Base-by-base conservation (phyloP, 805 yeast species). In the Jamesozyma rosinii region DNA sequence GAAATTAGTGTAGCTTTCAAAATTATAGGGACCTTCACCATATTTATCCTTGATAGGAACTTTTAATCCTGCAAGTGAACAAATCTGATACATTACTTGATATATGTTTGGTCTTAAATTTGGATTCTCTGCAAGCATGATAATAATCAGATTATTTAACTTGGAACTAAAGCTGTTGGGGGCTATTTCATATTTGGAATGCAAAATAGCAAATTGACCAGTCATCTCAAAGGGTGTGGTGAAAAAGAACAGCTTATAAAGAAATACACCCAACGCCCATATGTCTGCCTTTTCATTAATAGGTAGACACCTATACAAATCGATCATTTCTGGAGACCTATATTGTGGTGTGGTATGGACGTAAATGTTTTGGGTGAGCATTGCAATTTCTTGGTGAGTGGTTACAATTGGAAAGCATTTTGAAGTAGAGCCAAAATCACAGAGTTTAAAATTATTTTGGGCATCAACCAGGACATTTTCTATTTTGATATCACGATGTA, bases 291-390 rank as follows among this genome's bases (percentile, higher is more conserved):
- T 87, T 54, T 89, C 95, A 63, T 90, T 94, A 38, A 90, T 84
- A 2, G 96, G 94, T 37, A 78, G 66, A 9, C 88, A 84, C 40
- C 86, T 70, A 59, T 83, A 82, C 26, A 90, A 71, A 63, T 90
- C 97, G 43, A 90, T 76, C 97, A 90, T 92, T 60, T 90, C 98
- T 0, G 98, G 98, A 24, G 29, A 24, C 11, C 29, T 24, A 61
- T 92, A 92, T 63, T 92, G 98, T 19, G 95, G 95, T 4, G 98
- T 90, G 0, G 98, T 92, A 59, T 90, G 95, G 51, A 81, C 79
- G 55, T 85, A 75, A 45, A 92, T 79, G 60, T 92, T 96, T 57
- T 85, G 86, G 43, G 86, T 82, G 29, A 90, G 68, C n/a, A 74
- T 59, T 50, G 81, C 85, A 59, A 82, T 82, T 52, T 79, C 81